Conservation (phyloP, 805 yeast species). For the Saturnispora hagleri region DNA sequence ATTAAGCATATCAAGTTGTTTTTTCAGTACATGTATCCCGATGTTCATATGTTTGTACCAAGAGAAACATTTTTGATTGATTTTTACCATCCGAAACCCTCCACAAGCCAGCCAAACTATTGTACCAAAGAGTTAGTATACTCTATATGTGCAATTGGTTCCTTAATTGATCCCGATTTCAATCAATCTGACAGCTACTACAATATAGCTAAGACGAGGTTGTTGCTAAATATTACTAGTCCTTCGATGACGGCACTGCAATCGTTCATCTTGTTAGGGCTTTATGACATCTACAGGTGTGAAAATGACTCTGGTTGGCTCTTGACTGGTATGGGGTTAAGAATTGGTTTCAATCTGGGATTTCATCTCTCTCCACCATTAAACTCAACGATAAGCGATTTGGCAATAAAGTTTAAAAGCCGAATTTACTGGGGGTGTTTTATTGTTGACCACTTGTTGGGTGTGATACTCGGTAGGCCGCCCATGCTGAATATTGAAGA, state of each 20-base stretch:
- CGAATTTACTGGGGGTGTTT: slow-evolving; percentile 62
- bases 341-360: slow-evolving; percentile 60
- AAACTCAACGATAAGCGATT: slow-evolving; percentile 29
- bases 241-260: slow-evolving; percentile 48
- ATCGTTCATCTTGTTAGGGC: slow-evolving; percentile 47
- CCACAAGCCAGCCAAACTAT: slow-evolving; percentile 27
- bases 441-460: slow-evolving; percentile 54
- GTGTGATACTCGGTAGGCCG: slow-evolving; percentile 51
- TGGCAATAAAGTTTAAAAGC: slow-evolving; percentile 47
- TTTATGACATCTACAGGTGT: slow-evolving; percentile 55
- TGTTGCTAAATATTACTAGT: slow-evolving; percentile 34
- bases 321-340: slow-evolving; percentile 50
- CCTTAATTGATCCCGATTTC: slow-evolving; percentile 33
- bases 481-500: slow-evolving; percentile 45
- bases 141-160: slow-evolving; percentile 52
- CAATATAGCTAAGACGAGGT: slow-evolving; percentile 34
- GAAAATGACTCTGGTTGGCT: slow-evolving; percentile 53
- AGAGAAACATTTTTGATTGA: slow-evolving; percentile 54
- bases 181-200: slow-evolving; percentile 34
- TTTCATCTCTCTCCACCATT: slow-evolving; percentile 50
- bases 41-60: slow-evolving; percentile 51
- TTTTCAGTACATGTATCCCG: slow-evolving; percentile 61
- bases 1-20: slow-evolving; percentile 23
- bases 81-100: slow-evolving; percentile 44
- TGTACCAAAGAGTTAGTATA: slow-evolving; percentile 47